phyloP scores from a whole-genome alignment of 1,284 basidiomycete genomes.

The Inonotus obliquus region DNA sequence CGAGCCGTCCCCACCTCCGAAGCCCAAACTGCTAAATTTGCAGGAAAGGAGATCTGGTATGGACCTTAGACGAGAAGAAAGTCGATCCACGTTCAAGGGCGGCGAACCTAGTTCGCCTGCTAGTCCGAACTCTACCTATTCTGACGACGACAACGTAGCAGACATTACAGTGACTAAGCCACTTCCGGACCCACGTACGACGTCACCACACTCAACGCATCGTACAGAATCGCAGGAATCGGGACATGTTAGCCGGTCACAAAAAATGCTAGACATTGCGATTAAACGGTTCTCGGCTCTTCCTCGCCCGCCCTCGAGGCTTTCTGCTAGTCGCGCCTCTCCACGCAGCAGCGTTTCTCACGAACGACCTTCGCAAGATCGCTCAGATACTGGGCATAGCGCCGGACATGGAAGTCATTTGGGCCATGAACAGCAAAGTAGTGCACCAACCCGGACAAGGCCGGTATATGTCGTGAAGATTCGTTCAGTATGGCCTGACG shows the following conservation, averaged over 20 bases:
- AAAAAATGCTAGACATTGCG: slow-evolving; percentile 28
- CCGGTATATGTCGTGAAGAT: slow-evolving; percentile 32
- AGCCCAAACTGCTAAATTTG: slow-evolving; percentile 14
- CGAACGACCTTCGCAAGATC: slow-evolving; percentile 17
- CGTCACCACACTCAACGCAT: not conserved
- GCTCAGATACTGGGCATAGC: slow-evolving; percentile 3
- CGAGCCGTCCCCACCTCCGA: not conserved
- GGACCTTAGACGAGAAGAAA: slow-evolving; percentile 12
- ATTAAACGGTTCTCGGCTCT: slow-evolving; percentile 57
- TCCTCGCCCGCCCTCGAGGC: slow-evolving; percentile 38
- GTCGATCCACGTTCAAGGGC: slow-evolving; percentile 16
- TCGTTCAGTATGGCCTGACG: slow-evolving; percentile 56
- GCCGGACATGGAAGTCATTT: not conserved
- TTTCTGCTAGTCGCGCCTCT: slow-evolving; percentile 31
- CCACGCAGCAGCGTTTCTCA: slow-evolving; percentile 1
- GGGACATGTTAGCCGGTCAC: slow-evolving; percentile 18
- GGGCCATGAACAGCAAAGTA: not conserved
- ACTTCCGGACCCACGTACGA: slow-evolving; percentile 1
- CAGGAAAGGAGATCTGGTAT: slow-evolving; percentile 10
- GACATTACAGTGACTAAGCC: not conserved
- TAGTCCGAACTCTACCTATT: slow-evolving; percentile 11
- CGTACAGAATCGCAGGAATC: slow-evolving; percentile 23
- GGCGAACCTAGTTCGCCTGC: not conserved
- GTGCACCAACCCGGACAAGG: slow-evolving; percentile 22
- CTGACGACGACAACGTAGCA: slow-evolving; percentile 5